A percentile compares a stretch with the other conserved stretches of the same genome.
These are phyloP conservation scores for Calvatia gigantea DNA, from an alignment of 768 basidiomycete genomes.

Conservation along the genomic window DNA sequence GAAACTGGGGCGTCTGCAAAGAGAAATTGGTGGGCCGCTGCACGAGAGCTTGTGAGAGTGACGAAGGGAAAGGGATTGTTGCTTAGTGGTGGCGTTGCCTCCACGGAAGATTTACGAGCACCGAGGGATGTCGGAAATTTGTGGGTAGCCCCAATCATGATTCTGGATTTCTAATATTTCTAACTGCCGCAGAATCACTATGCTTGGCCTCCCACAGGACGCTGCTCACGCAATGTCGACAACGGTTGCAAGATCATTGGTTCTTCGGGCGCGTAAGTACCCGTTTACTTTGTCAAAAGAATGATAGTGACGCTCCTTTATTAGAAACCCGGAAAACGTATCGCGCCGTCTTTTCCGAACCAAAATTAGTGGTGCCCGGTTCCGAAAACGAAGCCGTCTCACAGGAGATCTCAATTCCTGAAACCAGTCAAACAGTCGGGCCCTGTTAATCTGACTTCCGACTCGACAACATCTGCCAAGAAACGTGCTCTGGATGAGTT, in stretches of 20 bases:
- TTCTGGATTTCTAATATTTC: background rate
- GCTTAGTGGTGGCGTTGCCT: constrained; percentile 64
- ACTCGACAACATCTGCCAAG: background rate
- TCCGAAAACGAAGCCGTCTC: background rate
- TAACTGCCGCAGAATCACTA: constrained; percentile 43
- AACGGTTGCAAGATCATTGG: constrained; percentile 58
- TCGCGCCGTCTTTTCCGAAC: constrained; percentile 76
- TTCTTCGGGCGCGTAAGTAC: constrained; percentile 69
- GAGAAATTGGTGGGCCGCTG: constrained; percentile 82
- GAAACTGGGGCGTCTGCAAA: constrained; percentile 56
- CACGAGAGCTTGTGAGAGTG: constrained; percentile 73
- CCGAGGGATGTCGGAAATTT: constrained; percentile 75
- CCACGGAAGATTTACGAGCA: constrained; percentile 60
- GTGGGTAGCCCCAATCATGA: constrained; percentile 35
- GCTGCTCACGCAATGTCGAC: constrained; percentile 60
- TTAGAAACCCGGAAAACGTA: constrained; percentile 81
- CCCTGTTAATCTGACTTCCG: no score
- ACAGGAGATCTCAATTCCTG: background rate
- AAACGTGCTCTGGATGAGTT: constrained; percentile 1
- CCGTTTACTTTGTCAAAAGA: background rate
- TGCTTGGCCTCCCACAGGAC: constrained; percentile 70
- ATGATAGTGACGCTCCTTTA: background rate
- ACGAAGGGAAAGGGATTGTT: constrained; percentile 78
- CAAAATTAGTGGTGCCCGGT: constrained; percentile 56
- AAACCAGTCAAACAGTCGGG: background rate